Conservation (phyloP, 1,284 basidiomycete genomes). For the Irpex sp. region DNA sequence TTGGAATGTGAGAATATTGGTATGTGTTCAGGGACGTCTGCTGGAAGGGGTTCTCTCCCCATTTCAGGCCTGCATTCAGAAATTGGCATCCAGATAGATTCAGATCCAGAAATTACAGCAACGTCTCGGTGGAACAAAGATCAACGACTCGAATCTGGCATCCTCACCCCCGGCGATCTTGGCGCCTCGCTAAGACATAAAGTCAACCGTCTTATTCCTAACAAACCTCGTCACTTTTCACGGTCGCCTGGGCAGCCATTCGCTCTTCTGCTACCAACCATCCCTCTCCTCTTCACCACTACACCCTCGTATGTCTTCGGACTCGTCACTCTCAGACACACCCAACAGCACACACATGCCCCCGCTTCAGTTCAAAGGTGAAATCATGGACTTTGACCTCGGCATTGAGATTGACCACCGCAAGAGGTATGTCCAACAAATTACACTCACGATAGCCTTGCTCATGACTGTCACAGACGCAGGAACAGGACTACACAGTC, state of each 20-base stretch:
- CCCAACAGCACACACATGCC: slow-evolving; percentile 21
- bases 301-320: slow-evolving; percentile 29
- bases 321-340: slow-evolving; percentile 13
- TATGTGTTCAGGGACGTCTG: not conserved
- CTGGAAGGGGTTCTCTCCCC: not conserved
- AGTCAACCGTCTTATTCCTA: slow-evolving; percentile 17
- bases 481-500: slow-evolving; percentile 86
- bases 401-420: slow-evolving; percentile 65
- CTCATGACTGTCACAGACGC: slow-evolving; percentile 38
- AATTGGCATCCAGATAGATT: not conserved
- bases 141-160: not conserved
- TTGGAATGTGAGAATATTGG: not conserved
- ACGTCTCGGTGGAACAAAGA: not conserved
- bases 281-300: slow-evolving; percentile 1
- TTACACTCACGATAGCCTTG: slow-evolving; percentile 3
- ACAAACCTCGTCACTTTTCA: slow-evolving; percentile 14
- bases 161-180: not conserved
- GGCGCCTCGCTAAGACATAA: slow-evolving; percentile 26
- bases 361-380: slow-evolving; percentile 54
- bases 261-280: not conserved
- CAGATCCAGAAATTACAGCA: not conserved
- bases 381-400: slow-evolving; percentile 67
- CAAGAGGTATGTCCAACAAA: slow-evolving; percentile 23
- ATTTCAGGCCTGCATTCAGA: not conserved
- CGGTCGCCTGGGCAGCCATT: not conserved